phyloP scores from a whole-genome alignment of 495 filamentous ascomycete species.

The Lasiosphaeria miniovina region DNA sequence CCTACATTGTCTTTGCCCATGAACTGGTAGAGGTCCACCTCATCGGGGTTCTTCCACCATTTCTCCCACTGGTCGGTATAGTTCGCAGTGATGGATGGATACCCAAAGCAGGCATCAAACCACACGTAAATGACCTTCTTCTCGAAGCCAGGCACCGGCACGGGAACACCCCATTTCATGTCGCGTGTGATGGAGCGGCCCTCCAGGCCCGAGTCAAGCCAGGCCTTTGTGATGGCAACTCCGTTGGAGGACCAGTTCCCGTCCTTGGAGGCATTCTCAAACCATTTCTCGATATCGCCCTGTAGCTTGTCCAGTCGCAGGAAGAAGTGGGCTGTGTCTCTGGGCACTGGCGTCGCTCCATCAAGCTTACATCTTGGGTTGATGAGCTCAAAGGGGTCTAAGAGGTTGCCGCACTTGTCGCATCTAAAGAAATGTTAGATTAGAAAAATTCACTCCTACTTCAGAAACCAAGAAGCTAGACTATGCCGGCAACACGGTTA shows the following conservation, averaged over 20 bases:
- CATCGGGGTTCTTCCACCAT: conserved; percentile 90
- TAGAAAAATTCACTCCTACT: neutral
- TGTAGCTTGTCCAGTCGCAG: conserved; percentile 77
- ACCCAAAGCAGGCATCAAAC: conserved; percentile 98
- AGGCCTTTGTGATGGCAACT: conserved; percentile 66
- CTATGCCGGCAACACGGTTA: neutral
- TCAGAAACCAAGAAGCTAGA: neutral
- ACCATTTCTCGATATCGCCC: conserved; percentile 69
- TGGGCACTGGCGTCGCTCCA: conserved; percentile 68
- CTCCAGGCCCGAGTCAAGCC: conserved; percentile 78
- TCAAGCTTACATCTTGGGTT: conserved; percentile 75
- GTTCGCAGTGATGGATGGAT: conserved; percentile 89
- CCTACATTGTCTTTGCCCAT: conserved; percentile 94
- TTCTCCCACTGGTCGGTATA: conserved; percentile 90
- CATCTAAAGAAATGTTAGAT: conserved; percentile 49
- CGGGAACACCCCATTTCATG: conserved; percentile 71
- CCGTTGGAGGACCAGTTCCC: conserved; percentile 71
- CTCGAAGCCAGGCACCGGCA: conserved; percentile 64
- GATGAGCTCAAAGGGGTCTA: conserved; percentile 68
- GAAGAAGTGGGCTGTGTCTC: conserved; percentile 63
- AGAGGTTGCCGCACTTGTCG: conserved; percentile 73
- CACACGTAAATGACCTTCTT: conserved; percentile 94
- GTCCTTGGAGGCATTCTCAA: conserved; percentile 44
- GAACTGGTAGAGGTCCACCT: conserved; percentile 93
- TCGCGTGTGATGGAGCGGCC: conserved; percentile 85